phyloP scores from a whole-genome alignment of 306 rosid genomes.

The Vicia villosa region DNA sequence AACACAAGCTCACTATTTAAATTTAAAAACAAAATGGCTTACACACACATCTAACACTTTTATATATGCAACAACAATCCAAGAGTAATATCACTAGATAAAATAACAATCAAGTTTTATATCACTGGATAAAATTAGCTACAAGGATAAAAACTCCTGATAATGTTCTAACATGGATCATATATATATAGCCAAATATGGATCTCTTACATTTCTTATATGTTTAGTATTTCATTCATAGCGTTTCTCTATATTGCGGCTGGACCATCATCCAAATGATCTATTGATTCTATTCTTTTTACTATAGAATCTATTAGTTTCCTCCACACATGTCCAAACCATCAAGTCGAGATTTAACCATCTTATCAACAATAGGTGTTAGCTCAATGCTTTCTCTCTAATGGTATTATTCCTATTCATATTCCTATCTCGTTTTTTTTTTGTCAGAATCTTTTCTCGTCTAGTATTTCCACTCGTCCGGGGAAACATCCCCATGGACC shows the following conservation, averaged over 20 bases:
- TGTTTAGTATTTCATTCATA: not conserved
- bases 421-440: not conserved
- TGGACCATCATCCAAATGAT: not conserved
- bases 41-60: not conserved
- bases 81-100: no score
- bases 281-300: not conserved
- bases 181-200: not conserved
- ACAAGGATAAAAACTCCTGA: not conserved
- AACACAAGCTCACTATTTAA: not conserved
- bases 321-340: conserved; percentile 3
- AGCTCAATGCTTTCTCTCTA: not conserved
- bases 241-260: not conserved
- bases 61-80: not conserved
- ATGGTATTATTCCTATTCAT: not conserved
- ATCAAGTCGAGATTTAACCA: not conserved
- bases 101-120: not conserved
- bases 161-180: not conserved
- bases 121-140: not conserved
- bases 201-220: not conserved
- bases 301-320: not conserved
- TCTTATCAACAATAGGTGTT: not conserved
- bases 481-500: no score
- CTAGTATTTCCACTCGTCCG: not conserved
- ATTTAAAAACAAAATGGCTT: not conserved
- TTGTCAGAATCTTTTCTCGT: not conserved